Percentiles rank a stretch among this genome's conserved stretches.
These are phyloP conservation scores for Arthrinium phaeospermum DNA, from an alignment of 2,329 filamentous ascomycete genomes.

Conservation along the genomic window DNA sequence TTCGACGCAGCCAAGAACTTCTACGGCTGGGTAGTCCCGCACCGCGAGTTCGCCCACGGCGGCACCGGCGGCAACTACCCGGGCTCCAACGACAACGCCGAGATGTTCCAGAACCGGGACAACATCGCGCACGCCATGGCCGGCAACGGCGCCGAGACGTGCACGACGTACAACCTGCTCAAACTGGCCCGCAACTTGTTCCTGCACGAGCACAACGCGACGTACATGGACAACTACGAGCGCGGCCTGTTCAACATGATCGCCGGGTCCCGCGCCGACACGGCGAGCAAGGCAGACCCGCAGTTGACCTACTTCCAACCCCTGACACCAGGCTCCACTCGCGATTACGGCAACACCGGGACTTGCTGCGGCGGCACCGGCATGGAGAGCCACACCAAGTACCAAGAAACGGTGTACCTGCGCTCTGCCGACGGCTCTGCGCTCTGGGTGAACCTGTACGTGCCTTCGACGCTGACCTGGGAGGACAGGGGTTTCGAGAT, in stretches of 20 bases:
- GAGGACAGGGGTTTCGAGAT: slow-evolving; percentile 36
- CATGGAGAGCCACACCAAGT: slow-evolving; percentile 42
- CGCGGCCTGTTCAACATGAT: slow-evolving; percentile 42
- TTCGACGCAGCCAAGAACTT: slow-evolving; percentile 40
- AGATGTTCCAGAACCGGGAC: slow-evolving; percentile 41
- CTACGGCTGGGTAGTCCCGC: slow-evolving; percentile 41
- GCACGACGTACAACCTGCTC: slow-evolving; percentile 40
- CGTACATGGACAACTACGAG: slow-evolving; percentile 43
- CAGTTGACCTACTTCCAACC: slow-evolving; percentile 41
- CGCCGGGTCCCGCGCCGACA: slow-evolving; percentile 38
- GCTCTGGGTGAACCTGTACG: slow-evolving; percentile 41
- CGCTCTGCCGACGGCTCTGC: slow-evolving; percentile 38
- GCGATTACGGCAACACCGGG: slow-evolving; percentile 40
- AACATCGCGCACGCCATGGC: slow-evolving; percentile 41
- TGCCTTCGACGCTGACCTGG: slow-evolving; percentile 39
- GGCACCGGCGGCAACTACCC: slow-evolving; percentile 40
- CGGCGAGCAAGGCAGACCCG: slow-evolving; percentile 30
- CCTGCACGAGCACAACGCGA: slow-evolving; percentile 39
- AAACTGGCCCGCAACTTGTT: slow-evolving; percentile 41
- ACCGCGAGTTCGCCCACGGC: slow-evolving; percentile 38
- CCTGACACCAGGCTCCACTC: slow-evolving; percentile 33
- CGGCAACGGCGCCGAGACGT: slow-evolving; percentile 38
- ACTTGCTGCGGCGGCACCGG: slow-evolving; percentile 41
- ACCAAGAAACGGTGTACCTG: slow-evolving; percentile 42
- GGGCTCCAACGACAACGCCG: slow-evolving; percentile 37